Conservation (phyloP, 1,139 yeast genomes). For the Debaryomycetaceae sp. region DNA sequence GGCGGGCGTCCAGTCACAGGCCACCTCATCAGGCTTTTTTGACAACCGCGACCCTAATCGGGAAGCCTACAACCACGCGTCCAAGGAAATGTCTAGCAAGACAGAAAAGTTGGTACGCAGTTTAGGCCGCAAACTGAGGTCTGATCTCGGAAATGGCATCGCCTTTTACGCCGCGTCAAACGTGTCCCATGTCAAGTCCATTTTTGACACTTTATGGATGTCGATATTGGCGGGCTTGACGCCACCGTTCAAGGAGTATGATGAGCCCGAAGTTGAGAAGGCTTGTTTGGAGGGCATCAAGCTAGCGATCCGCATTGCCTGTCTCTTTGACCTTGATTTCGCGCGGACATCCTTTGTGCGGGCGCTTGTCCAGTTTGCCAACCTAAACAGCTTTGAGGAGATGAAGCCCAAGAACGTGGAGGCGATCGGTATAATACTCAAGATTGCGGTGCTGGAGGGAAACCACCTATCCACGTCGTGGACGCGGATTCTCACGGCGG, state of each 20-base stretch:
- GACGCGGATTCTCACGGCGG: slow-evolving; percentile 71
- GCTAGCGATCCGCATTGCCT: slow-evolving; percentile 70
- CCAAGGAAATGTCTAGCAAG: slow-evolving; percentile 81
- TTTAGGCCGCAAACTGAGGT: slow-evolving; percentile 39
- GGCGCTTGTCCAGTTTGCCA: slow-evolving; percentile 80
- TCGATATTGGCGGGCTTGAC: slow-evolving; percentile 89
- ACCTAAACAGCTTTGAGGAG: slow-evolving; percentile 68
- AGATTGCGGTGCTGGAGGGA: slow-evolving; percentile 72
- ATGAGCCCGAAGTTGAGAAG: slow-evolving; percentile 63
- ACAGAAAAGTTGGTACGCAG: slow-evolving; percentile 77
- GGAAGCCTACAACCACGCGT: slow-evolving; percentile 87
- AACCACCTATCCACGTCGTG: slow-evolving; percentile 61
- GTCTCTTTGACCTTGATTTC: slow-evolving; percentile 73
- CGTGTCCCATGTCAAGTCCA: slow-evolving; percentile 83
- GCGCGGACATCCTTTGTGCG: slow-evolving; percentile 86
- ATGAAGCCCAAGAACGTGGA: slow-evolving; percentile 71
- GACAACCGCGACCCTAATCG: slow-evolving; percentile 66
- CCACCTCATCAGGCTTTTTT: slow-evolving; percentile 45
- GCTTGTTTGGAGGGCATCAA: slow-evolving; percentile 78
- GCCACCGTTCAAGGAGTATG: slow-evolving; percentile 84
- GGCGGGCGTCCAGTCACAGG: slow-evolving; percentile 38
- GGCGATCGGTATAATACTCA: slow-evolving; percentile 67
- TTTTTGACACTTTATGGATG: slow-evolving; percentile 96
- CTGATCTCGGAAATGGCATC: slow-evolving; percentile 15
- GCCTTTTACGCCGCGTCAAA: slow-evolving; percentile 51